Evolutionary conservation across 495 filamentous ascomycete species (phyloP).

Genomic region (Neurospora intermedia): DNA sequence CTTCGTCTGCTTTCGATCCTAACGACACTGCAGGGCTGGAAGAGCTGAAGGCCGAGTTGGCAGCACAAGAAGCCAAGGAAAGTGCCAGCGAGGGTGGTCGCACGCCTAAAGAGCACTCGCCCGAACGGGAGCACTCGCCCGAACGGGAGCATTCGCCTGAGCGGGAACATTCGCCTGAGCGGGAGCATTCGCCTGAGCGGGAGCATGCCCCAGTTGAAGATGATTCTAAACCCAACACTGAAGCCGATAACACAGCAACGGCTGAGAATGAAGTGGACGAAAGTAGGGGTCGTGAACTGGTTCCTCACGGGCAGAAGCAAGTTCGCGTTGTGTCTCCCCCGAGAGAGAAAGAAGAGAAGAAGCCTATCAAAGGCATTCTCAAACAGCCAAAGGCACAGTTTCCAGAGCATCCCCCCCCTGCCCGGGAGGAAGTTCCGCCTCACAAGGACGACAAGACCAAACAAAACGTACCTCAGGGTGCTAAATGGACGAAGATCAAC

Average conservation of each 20-base stretch:
- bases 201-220: slow-evolving; percentile 11
- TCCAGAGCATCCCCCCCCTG: slow-evolving; percentile 63
- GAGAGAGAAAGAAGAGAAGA: slow-evolving; percentile 35
- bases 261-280: slow-evolving; percentile 21
- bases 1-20: slow-evolving; percentile 36
- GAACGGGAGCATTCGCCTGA: slow-evolving; percentile 1
- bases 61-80: slow-evolving; percentile 4
- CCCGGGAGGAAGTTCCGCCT: slow-evolving; percentile 82
- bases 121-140: slow-evolving; percentile 18
- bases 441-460: slow-evolving; percentile 72
- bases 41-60: slow-evolving; percentile 38
- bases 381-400: slow-evolving; percentile 64
- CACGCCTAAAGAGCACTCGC: slow-evolving; percentile 9
- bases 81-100: slow-evolving; percentile 3
- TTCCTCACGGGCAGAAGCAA: slow-evolving; percentile 27
- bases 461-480: slow-evolving; percentile 59
- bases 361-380: slow-evolving; percentile 40
- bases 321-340: slow-evolving; percentile 47
- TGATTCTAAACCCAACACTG: slow-evolving; percentile 6
- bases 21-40: slow-evolving; percentile 37
- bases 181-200: slow-evolving; percentile 17
- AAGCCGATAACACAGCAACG: slow-evolving; percentile 13
- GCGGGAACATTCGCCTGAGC: slow-evolving; percentile 12
- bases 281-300: slow-evolving; percentile 29
- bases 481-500: slow-evolving; percentile 84